Conservation (phyloP, 768 basidiomycete genomes). For the Leccinum incarnatum region DNA sequence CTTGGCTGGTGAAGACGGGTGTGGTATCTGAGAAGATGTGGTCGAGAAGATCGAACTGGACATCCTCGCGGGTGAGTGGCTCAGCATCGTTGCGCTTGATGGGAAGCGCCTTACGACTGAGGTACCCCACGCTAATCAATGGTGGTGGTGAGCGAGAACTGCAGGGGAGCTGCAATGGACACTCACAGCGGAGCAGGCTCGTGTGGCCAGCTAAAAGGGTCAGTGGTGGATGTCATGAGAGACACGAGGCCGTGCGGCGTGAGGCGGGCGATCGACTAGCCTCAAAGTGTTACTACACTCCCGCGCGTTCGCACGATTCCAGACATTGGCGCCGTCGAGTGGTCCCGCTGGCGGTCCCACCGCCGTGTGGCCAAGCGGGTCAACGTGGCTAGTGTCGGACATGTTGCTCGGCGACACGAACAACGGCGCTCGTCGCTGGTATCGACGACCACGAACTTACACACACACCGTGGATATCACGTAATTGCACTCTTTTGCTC, state of each 20-base stretch:
- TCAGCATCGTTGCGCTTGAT: constrained; percentile 84
- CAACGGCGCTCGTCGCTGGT: constrained; percentile 6
- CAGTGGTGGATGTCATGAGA: constrained; percentile 47
- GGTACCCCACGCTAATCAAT: constrained; percentile 50
- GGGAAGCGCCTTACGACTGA: constrained; percentile 62
- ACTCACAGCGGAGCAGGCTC: constrained; percentile 56
- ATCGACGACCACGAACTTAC: constrained; percentile 7
- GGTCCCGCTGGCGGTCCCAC: constrained; percentile 3
- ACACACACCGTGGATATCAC: constrained; percentile 11
- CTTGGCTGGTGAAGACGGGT: constrained; percentile 69
- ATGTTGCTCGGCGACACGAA: constrained; percentile 4
- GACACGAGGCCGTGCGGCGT: constrained; percentile 37
- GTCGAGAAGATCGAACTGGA: constrained; percentile 82
- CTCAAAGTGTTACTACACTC: constrained; percentile 20
- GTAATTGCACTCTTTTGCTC: constrained; percentile 27
- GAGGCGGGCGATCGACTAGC: constrained; percentile 21
- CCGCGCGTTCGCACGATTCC: constrained; percentile 30
- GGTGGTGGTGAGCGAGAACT: constrained; percentile 8
- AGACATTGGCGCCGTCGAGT: constrained; percentile 16
- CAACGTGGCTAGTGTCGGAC: constrained; percentile 1
- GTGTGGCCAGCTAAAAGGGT: constrained; percentile 41
- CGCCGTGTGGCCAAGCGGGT: neutral
- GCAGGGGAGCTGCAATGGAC: constrained; percentile 9
- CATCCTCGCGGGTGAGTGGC: constrained; percentile 77
- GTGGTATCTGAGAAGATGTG: constrained; percentile 72